Evolutionary conservation across 345 rosid genomes (phyloP).

Genomic region (Eucalyptus marginata): DNA sequence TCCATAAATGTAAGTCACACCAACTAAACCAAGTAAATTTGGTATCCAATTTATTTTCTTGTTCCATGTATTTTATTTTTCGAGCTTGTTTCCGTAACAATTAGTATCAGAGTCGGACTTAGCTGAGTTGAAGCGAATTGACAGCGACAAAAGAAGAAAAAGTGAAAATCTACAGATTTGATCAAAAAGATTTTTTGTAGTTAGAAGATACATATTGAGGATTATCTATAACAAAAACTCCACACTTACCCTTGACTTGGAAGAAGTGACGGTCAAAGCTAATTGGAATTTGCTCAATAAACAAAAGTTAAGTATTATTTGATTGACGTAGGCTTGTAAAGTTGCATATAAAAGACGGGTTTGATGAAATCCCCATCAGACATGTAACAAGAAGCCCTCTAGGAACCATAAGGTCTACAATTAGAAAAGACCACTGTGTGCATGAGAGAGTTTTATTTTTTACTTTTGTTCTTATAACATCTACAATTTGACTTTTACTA

Average conservation of each 20-base stretch:
- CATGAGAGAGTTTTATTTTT: background rate
- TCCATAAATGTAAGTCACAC: background rate
- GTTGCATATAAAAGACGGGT: background rate
- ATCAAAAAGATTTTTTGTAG: background rate
- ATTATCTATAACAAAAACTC: too few relatives aligned
- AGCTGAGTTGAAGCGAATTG: fast-evolving
- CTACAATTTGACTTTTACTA: background rate
- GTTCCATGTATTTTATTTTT: too few relatives aligned
- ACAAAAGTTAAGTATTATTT: background rate
- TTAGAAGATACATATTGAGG: background rate
- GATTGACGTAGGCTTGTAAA: background rate
- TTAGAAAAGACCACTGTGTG: background rate
- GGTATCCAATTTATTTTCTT: background rate
- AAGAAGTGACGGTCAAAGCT: background rate
- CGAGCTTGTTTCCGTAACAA: background rate
- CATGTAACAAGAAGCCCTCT: background rate
- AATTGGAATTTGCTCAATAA: too few relatives aligned
- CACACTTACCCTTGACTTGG: background rate
- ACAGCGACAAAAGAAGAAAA: background rate
- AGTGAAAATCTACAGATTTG: too few relatives aligned
- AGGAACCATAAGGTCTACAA: background rate
- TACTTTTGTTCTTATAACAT: background rate
- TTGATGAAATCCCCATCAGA: background rate
- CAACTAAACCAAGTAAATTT: background rate
- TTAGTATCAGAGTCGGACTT: background rate